A percentile compares a stretch with the other conserved stretches of the same genome.
Conservation (phyloP, 306 rosid species). For the Hippophae rhamnoides region DNA sequence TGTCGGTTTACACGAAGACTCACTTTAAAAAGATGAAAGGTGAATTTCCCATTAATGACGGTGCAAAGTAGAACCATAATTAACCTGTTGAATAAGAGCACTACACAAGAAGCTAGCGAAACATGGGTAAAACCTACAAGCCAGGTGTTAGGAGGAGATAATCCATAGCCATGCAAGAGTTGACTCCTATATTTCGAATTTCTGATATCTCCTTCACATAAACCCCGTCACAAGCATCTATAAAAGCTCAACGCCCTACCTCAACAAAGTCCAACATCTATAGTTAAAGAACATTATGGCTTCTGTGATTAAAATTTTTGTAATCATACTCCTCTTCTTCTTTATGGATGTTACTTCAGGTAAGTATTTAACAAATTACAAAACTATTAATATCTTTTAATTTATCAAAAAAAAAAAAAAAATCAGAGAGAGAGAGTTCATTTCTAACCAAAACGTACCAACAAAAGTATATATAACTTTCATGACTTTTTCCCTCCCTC, state of each 20-base stretch:
- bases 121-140: background rate
- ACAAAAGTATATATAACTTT: background rate
- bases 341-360: conserved; percentile 38
- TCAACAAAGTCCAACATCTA: background rate
- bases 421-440: too few relatives aligned
- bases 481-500: background rate
- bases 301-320: conserved; percentile 8
- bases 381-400: too few relatives aligned
- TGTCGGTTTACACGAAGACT: too few relatives aligned
- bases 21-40: too few relatives aligned
- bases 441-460: too few relatives aligned
- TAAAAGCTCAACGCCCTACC: background rate
- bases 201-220: too few relatives aligned
- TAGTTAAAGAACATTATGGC: background rate
- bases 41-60: too few relatives aligned
- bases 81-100: too few relatives aligned
- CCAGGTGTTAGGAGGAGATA: too few relatives aligned
- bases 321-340: conserved; percentile 24
- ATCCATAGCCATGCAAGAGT: background rate
- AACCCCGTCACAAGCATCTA: background rate
- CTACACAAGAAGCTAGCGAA: background rate
- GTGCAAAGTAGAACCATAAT: too few relatives aligned
- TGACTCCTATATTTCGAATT: background rate
- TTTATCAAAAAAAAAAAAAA: too few relatives aligned
- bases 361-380: conserved; percentile 13